phyloP scores from a whole-genome alignment of 768 basidiomycete genomes.

The Leucosporidium creatinivorum region DNA sequence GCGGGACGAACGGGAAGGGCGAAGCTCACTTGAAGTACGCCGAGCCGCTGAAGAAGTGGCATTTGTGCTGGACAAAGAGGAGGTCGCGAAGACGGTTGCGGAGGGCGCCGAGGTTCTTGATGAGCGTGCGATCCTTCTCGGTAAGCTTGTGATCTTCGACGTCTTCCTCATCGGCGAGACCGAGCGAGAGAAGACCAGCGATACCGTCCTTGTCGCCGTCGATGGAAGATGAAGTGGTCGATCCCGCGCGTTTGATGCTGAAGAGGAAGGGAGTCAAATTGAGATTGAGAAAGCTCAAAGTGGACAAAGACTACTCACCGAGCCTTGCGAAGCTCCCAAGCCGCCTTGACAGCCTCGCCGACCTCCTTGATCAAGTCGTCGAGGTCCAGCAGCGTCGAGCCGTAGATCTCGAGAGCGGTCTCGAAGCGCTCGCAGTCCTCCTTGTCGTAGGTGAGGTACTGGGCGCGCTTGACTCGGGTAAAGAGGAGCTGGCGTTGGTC shows the following conservation, averaged over 20 bases:
- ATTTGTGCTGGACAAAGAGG: slow-evolving; percentile 31
- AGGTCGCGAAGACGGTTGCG: slow-evolving; percentile 29
- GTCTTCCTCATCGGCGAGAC: slow-evolving; percentile 35
- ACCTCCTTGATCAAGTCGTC: slow-evolving; percentile 19
- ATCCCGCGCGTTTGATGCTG: background rate
- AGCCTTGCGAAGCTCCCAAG: slow-evolving; percentile 10
- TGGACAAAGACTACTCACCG: no score
- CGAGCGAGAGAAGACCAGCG: slow-evolving; percentile 60
- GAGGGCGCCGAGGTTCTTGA: slow-evolving; percentile 5
- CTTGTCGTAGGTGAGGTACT: slow-evolving; percentile 25
- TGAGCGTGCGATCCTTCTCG: slow-evolving; percentile 7
- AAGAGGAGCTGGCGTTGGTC: slow-evolving; percentile 18
- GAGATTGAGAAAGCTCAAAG: no score
- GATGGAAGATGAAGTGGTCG: background rate
- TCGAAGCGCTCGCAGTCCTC: slow-evolving; percentile 31
- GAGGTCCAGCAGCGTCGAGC: slow-evolving; percentile 4
- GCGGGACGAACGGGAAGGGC: background rate
- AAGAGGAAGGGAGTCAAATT: no score
- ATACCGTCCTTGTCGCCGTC: background rate
- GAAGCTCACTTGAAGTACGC: slow-evolving; percentile 21
- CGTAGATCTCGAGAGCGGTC: slow-evolving; percentile 24
- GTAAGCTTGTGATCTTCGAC: background rate
- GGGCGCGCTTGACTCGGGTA: slow-evolving; percentile 14
- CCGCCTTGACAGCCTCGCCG: slow-evolving; percentile 7
- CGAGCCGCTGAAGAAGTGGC: slow-evolving; percentile 28